Conservation (phyloP, 371 early-diverging fungal genomes). For the Mortierella sp. region DNA sequence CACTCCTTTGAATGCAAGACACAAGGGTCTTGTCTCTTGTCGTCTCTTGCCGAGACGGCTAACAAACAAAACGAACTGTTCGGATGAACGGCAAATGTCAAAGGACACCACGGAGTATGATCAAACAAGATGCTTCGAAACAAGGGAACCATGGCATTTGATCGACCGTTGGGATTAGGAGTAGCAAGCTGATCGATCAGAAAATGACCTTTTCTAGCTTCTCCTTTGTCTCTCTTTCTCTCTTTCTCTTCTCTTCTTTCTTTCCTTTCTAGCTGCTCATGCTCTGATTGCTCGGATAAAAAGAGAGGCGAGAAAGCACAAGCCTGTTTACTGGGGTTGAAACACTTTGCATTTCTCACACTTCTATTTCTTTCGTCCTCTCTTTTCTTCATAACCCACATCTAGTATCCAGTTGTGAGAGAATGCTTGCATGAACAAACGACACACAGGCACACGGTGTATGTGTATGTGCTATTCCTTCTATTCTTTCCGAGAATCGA, state of each 20-base stretch:
- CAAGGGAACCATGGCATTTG: too few relatives aligned
- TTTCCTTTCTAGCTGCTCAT: too few relatives aligned
- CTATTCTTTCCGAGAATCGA: slow-evolving; percentile 1
- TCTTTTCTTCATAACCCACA: not conserved
- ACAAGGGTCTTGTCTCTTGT: too few relatives aligned
- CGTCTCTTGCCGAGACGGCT: too few relatives aligned
- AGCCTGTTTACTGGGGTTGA: not conserved
- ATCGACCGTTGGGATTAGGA: too few relatives aligned
- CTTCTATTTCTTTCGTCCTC: not conserved
- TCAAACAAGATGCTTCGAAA: too few relatives aligned
- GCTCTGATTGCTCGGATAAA: too few relatives aligned
- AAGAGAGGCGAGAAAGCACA: not conserved
- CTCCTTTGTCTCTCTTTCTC: not conserved
- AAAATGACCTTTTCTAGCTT: not conserved
- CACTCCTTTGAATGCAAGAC: too few relatives aligned
- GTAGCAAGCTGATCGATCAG: not conserved
- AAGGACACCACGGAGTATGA: too few relatives aligned
- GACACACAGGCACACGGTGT: not conserved
- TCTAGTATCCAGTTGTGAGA: too few relatives aligned
- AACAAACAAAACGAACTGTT: too few relatives aligned
- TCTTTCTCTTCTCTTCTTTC: not conserved
- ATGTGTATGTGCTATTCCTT: not conserved
- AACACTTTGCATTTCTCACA: not conserved
- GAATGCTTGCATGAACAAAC: not conserved
- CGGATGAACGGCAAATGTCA: too few relatives aligned